Conservation (phyloP, 2,329 filamentous ascomycete genomes). For the Kalaharituber pfeilii region DNA sequence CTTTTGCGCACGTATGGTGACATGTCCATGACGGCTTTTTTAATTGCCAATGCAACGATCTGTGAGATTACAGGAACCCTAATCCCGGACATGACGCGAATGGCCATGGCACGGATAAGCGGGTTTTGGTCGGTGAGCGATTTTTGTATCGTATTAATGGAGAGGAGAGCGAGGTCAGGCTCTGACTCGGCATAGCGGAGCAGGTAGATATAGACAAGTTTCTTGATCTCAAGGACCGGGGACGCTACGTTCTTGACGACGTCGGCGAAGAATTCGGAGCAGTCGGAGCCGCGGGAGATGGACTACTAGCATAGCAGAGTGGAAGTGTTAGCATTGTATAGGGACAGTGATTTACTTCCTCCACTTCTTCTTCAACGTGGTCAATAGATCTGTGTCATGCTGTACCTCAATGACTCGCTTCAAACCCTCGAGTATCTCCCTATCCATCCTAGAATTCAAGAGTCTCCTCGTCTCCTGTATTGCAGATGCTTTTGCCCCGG, state of each 20-base stretch:
- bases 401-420: conserved; percentile 69
- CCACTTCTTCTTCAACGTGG: too few species aligned
- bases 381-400: background rate
- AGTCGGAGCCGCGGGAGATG: conserved; percentile 84
- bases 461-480: conserved; percentile 83
- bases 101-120: conserved; percentile 73
- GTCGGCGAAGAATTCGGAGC: conserved; percentile 85
- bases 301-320: conserved; percentile 40
- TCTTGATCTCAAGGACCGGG: conserved; percentile 86
- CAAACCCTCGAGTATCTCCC: conserved; percentile 81
- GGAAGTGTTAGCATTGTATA: too few species aligned
- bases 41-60: conserved; percentile 90
- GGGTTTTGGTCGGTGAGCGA: conserved; percentile 85
- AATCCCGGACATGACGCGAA: conserved; percentile 94
- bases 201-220: conserved; percentile 96
- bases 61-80: conserved; percentile 95
- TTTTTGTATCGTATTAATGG: conserved; percentile 98
- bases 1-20: conserved; percentile 84
- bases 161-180: conserved; percentile 83
- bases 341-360: background rate
- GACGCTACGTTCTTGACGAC: conserved; percentile 97
- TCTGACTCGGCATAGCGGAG: conserved; percentile 93
- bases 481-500: conserved; percentile 25
- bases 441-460: conserved; percentile 80
- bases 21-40: conserved; percentile 85